Percentiles rank a stretch among this genome's conserved stretches.
Evolutionary conservation across 2,329 filamentous ascomycete genomes (phyloP).

Genomic region (Colletotrichum sp.): DNA sequence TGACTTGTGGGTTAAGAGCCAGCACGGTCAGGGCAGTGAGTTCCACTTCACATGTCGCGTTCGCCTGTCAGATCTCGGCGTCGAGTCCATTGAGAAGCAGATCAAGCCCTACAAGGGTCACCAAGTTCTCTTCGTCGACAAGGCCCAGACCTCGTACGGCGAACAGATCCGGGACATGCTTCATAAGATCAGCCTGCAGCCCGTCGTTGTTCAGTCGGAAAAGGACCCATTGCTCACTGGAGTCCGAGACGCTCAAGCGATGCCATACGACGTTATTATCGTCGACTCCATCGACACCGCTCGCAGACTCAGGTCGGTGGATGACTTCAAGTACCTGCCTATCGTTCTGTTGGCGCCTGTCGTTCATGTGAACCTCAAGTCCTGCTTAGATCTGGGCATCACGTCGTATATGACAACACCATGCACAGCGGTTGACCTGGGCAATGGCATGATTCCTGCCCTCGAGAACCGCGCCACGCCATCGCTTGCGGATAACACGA

Average conservation of each 20-base stretch:
- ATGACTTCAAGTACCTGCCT: conserved; percentile 97
- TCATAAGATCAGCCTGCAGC: conserved; percentile 77
- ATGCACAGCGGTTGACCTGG: conserved; percentile 90
- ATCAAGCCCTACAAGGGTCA: conserved; percentile 91
- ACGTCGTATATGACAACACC: conserved; percentile 99
- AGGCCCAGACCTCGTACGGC: conserved; percentile 79
- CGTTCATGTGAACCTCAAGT: conserved; percentile 91
- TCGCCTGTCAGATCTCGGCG: conserved; percentile 80
- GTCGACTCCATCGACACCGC: conserved; percentile 94
- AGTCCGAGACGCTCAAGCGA: conserved; percentile 58
- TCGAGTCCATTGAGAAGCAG: conserved; percentile 80
- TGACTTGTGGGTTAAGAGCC: conserved; percentile 93
- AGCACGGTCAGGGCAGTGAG: conserved; percentile 87
- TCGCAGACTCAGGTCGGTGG: conserved; percentile 81
- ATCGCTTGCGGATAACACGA: conserved; percentile 89
- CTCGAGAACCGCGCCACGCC: conserved; percentile 92
- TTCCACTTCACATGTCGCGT: conserved; percentile 98
- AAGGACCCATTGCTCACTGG: conserved; percentile 64
- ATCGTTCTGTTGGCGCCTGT: conserved; percentile 90
- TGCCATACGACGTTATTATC: conserved; percentile 92
- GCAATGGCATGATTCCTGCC: conserved; percentile 94
- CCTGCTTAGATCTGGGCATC: conserved; percentile 91
- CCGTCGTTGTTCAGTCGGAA: conserved; percentile 83
- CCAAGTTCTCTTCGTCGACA: conserved; percentile 93
- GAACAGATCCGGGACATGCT: conserved; percentile 81